Conservation (phyloP, 164 flowering plant species). For the Warburgia ugandensis region DNA sequence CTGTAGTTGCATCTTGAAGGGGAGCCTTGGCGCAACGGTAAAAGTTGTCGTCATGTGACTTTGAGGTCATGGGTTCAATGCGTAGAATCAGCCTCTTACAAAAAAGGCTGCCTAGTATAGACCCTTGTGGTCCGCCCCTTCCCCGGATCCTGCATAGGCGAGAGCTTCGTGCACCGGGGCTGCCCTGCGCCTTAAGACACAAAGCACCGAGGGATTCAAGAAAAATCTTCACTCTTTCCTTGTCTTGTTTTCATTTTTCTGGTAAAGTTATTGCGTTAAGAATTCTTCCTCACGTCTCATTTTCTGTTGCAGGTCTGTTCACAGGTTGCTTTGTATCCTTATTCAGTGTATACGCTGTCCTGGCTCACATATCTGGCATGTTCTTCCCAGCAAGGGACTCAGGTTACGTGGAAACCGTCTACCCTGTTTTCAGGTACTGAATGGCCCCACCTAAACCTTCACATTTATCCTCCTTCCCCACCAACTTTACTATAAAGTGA, state of each 20-base stretch:
- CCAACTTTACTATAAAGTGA: too few relatives aligned
- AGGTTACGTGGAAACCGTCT: slow-evolving; percentile 73
- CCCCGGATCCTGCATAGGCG: too few relatives aligned
- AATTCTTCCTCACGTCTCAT: too few relatives aligned
- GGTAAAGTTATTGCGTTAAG: too few relatives aligned
- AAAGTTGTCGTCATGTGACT: too few relatives aligned
- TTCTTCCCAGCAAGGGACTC: slow-evolving; percentile 35
- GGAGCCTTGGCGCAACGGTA: too few relatives aligned
- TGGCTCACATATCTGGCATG: slow-evolving; percentile 79
- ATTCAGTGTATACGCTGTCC: slow-evolving; percentile 67
- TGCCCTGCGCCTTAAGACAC: not conserved
- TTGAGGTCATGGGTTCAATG: too few relatives aligned
- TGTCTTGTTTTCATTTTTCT: not conserved
- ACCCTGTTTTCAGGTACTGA: slow-evolving; percentile 89
- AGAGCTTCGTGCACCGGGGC: too few relatives aligned
- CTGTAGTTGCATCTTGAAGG: too few relatives aligned
- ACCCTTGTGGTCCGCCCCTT: too few relatives aligned
- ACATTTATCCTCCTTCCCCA: not conserved
- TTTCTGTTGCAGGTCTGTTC: slow-evolving; percentile 61
- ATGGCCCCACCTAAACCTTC: not conserved
- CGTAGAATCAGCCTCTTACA: too few relatives aligned
- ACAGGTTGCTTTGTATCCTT: slow-evolving; percentile 87
- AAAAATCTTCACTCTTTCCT: not conserved
- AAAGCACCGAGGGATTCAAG: not conserved
- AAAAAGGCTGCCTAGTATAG: too few relatives aligned